These are phyloP conservation scores for Cryptococcus sp. DNA, from an alignment of 1,284 basidiomycete genomes.

Conservation along the genomic window DNA sequence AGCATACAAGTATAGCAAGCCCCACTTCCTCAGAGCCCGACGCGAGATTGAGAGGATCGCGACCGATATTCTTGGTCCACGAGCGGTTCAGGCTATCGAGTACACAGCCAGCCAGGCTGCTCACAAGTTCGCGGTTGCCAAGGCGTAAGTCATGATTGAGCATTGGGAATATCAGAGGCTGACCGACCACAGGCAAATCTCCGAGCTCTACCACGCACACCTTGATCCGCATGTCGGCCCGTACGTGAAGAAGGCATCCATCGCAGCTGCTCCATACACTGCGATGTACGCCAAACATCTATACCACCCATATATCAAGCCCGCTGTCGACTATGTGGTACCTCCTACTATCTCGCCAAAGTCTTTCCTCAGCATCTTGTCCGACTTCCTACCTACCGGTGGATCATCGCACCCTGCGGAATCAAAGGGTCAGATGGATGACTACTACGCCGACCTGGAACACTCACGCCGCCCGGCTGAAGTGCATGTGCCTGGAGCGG, in stretches of 20 bases:
- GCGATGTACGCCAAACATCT: constrained; percentile 21
- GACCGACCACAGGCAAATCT: constrained; percentile 15
- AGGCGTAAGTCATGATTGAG: constrained; percentile 31
- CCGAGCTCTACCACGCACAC: constrained; percentile 22
- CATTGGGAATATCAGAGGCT: neutral
- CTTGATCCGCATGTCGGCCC: constrained; percentile 33
- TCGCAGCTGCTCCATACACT: constrained; percentile 21
- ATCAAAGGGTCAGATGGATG: constrained; percentile 25
- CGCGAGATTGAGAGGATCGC: constrained; percentile 29
- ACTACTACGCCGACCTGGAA: constrained; percentile 20
- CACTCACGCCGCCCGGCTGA: constrained; percentile 20
- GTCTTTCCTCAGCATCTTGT: constrained; percentile 40
- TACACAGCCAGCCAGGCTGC: constrained; percentile 18
- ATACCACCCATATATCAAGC: constrained; percentile 30
- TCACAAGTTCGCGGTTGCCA: constrained; percentile 21
- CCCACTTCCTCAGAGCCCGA: constrained; percentile 34
- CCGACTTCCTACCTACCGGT: constrained; percentile 36
- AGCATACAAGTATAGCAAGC: constrained; percentile 36
- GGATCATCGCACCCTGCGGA: constrained; percentile 25
- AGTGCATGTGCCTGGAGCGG: constrained; percentile 16
- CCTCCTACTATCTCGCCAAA: constrained; percentile 31
- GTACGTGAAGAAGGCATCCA: constrained; percentile 20
- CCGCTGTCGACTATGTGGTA: constrained; percentile 27
- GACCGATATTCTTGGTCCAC: constrained; percentile 32
- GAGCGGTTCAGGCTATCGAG: constrained; percentile 27